These are phyloP conservation scores for Coniosporium apollinis DNA, from an alignment of 495 filamentous ascomycete species.

Conservation along the genomic window DNA sequence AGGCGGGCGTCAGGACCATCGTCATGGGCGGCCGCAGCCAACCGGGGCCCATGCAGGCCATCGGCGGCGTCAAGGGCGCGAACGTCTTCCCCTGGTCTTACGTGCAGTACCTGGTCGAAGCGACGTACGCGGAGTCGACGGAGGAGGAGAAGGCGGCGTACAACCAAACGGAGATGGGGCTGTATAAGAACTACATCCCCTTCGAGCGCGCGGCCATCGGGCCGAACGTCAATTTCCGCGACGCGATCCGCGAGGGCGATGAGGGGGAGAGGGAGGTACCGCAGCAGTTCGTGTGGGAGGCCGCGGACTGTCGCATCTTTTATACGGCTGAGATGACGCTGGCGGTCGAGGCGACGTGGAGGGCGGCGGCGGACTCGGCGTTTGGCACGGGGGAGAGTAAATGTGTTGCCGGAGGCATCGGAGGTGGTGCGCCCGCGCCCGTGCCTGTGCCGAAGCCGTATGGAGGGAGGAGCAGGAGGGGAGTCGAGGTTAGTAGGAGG, in stretches of 20 bases:
- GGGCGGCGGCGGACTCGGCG: slow-evolving; percentile 11
- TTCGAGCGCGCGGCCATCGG: too few relatives aligned
- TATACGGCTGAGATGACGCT: slow-evolving; percentile 20
- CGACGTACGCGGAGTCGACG: slow-evolving; percentile 3
- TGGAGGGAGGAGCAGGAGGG: not conserved
- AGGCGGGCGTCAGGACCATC: slow-evolving; percentile 32
- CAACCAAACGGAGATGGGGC: slow-evolving; percentile 7
- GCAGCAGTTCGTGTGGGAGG: slow-evolving; percentile 23
- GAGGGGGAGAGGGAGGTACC: too few relatives aligned
- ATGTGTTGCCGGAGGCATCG: slow-evolving; percentile 1
- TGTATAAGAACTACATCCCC: too few relatives aligned
- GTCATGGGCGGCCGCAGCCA: slow-evolving; percentile 31
- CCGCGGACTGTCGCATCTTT: slow-evolving; percentile 21
- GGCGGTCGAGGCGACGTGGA: slow-evolving; percentile 18
- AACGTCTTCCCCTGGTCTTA: slow-evolving; percentile 8
- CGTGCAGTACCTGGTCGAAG: slow-evolving; percentile 4
- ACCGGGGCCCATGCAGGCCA: slow-evolving; percentile 19
- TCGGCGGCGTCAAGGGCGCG: slow-evolving; percentile 17
- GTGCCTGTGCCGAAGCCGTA: too few relatives aligned
- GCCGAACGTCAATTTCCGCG: slow-evolving; percentile 13
- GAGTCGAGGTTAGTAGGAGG: not conserved
- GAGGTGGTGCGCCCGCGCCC: too few relatives aligned
- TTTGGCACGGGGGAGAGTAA: not conserved
- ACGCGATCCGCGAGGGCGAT: slow-evolving; percentile 17
- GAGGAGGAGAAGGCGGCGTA: slow-evolving; percentile 4